Evolutionary conservation across 2,329 filamentous ascomycete genomes (phyloP).

Genomic region (Emmonsia crescens): DNA sequence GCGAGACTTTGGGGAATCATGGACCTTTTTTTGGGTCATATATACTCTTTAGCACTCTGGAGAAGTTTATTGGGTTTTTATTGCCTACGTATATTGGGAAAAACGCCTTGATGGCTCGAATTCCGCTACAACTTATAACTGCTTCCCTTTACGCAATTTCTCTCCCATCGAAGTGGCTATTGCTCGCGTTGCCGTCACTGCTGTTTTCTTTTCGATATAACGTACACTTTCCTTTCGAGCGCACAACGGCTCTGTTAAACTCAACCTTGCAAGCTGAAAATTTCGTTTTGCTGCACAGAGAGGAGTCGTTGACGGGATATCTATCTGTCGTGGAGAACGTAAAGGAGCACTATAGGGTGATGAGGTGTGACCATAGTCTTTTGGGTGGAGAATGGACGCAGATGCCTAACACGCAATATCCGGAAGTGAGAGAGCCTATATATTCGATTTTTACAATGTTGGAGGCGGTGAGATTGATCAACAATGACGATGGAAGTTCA

Average conservation of each 20-base stretch:
- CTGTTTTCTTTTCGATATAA: slow-evolving; percentile 56
- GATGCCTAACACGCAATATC: slow-evolving; percentile 38
- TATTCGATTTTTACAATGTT: slow-evolving; percentile 96
- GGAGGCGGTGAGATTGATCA: slow-evolving; percentile 75
- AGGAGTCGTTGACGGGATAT: slow-evolving; percentile 84
- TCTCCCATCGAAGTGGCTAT: slow-evolving; percentile 56
- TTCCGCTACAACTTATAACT: slow-evolving; percentile 60
- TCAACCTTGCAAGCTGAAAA: slow-evolving; percentile 51
- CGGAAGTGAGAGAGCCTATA: slow-evolving; percentile 65
- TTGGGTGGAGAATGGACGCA: slow-evolving; percentile 83
- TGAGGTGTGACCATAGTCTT: slow-evolving; percentile 90
- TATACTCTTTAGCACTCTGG: slow-evolving; percentile 46
- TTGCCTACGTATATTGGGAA: slow-evolving; percentile 47
- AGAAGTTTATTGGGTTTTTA: slow-evolving; percentile 31
- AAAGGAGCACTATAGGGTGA: slow-evolving; percentile 59
- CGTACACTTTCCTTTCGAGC: slow-evolving; percentile 55
- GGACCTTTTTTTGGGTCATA: slow-evolving; percentile 57
- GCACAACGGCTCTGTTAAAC: slow-evolving; percentile 54
- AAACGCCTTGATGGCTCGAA: slow-evolving; percentile 54
- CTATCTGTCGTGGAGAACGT: slow-evolving; percentile 76
- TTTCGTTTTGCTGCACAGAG: slow-evolving; percentile 67
- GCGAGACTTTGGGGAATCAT: slow-evolving; percentile 51
- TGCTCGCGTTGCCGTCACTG: slow-evolving; percentile 60
- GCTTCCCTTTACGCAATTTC: slow-evolving; percentile 54
- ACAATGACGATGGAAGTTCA: slow-evolving; percentile 37